Conservation (phyloP, 306 rosid genomes). For the Citrullus mucosospermus region DNA sequence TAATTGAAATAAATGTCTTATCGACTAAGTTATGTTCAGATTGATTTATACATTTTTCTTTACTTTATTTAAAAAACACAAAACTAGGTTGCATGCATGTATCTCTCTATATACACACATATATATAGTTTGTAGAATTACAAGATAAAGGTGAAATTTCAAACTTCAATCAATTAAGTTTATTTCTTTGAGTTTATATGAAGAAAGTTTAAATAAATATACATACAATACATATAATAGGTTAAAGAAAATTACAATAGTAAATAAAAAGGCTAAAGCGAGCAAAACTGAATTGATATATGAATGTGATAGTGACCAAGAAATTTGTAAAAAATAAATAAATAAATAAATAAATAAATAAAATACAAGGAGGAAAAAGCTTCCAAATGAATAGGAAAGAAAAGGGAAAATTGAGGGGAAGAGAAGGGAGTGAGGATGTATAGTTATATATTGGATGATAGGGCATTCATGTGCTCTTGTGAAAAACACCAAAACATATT, state of each 20-base stretch:
- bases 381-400: neutral
- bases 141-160: too few relatives aligned
- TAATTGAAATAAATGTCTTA: too few relatives aligned
- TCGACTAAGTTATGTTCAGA: too few relatives aligned
- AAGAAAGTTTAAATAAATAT: neutral
- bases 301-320: too few relatives aligned
- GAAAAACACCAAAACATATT: neutral
- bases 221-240: neutral
- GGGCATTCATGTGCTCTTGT: neutral
- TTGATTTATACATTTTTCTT: too few relatives aligned
- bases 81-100: too few relatives aligned
- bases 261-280: neutral
- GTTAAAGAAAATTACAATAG: neutral
- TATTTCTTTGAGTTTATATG: neutral
- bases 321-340: too few relatives aligned
- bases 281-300: too few relatives aligned
- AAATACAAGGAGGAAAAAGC: neutral
- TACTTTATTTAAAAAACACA: too few relatives aligned
- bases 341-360: too few relatives aligned
- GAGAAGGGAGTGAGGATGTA: neutral
- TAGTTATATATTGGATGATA: neutral
- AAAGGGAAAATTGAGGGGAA: neutral
- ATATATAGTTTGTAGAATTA: too few relatives aligned
- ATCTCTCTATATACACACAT: too few relatives aligned
- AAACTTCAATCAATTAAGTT: neutral